phyloP scores from a whole-genome alignment of 495 filamentous ascomycete species.

The Penicillium waksmanii region DNA sequence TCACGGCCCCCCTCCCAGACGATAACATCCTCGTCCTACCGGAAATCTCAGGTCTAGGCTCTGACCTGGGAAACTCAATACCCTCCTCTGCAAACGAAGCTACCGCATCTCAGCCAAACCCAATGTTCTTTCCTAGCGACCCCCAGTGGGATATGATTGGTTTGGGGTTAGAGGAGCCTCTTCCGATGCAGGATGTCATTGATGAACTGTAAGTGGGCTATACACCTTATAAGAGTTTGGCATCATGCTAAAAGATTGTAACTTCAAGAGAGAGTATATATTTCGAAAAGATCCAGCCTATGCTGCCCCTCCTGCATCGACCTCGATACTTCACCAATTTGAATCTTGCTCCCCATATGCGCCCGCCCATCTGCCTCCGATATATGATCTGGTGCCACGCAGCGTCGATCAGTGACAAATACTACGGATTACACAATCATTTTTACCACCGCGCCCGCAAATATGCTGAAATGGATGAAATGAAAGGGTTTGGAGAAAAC shows the following conservation, averaged over 20 bases:
- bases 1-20: slow-evolving; percentile 29
- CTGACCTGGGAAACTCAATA: slow-evolving; percentile 26
- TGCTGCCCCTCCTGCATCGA: slow-evolving; percentile 84
- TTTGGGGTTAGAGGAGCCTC: slow-evolving; percentile 87
- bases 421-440: slow-evolving; percentile 70
- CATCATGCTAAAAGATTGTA: slow-evolving; percentile 15
- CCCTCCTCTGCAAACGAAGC: slow-evolving; percentile 29
- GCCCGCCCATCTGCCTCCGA: slow-evolving; percentile 85
- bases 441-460: slow-evolving; percentile 90
- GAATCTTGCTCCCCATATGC: slow-evolving; percentile 80
- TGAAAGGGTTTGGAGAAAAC: slow-evolving; percentile 89
- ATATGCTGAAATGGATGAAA: slow-evolving; percentile 85
- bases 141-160: slow-evolving; percentile 92
- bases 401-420: slow-evolving; percentile 81
- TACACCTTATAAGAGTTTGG: not conserved
- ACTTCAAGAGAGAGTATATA: slow-evolving; percentile 73
- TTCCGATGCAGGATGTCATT: slow-evolving; percentile 84
- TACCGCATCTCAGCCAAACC: slow-evolving; percentile 28
- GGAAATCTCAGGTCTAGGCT: slow-evolving; percentile 30
- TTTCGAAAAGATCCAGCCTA: slow-evolving; percentile 88
- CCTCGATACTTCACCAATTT: slow-evolving; percentile 82
- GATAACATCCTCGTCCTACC: slow-evolving; percentile 28
- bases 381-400: slow-evolving; percentile 95
- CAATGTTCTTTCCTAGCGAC: slow-evolving; percentile 40
- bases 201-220: slow-evolving; percentile 75